Evolutionary conservation across 345 rosid species (phyloP), one percentile per base, ranked within the genome.

Genomic region (Boechera retrofracta): DNA sequence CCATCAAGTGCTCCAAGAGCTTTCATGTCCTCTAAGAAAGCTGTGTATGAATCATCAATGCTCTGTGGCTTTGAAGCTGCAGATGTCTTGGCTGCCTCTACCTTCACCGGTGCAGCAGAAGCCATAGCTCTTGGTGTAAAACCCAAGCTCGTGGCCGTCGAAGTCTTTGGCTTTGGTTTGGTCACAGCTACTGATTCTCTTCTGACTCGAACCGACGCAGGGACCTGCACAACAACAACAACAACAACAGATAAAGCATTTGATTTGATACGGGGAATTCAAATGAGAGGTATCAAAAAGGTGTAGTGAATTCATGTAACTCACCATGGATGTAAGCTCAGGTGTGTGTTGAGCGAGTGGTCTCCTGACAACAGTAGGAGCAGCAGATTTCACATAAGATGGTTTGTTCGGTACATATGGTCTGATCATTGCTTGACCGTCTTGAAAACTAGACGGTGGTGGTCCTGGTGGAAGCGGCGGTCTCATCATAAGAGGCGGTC

Each of bases 401-500:
- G 99, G 98, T 84, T 88, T 95, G 68, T 80, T 94, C 29, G 95
- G 90, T 59, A 86, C 81, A 33, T 76, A 51, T 11, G 86, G 89
- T 80, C 91, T 87, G 66, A 41, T 58, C 75, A 83, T 61, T 79
- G 80, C 52, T 57, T 80, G 82, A 51, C 80, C 79, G 53, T 87
- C 90, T 70, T 84, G 89, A 4, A 87, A 58, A 39, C 66, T 36
- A 53, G 98, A 74, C 87, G 98, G 98, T 6, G 97, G 97, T 65
- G 97, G 98, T 51, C 99, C 98, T 4, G 99, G 98, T 41, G 97
- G 99, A 75, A 92, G 94, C 0, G 99, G 99, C 29, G 98, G 98
- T 68, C 93, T 91, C 97, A 95, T 85, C 97, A 91, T 86, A 18
- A 89, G 88, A 21, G 98, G 97, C 16, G 86, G 94, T 64, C 96